Evolutionary conservation across 164 flowering plant species (phyloP).

Genomic region (Aristolochia fimbriata): DNA sequence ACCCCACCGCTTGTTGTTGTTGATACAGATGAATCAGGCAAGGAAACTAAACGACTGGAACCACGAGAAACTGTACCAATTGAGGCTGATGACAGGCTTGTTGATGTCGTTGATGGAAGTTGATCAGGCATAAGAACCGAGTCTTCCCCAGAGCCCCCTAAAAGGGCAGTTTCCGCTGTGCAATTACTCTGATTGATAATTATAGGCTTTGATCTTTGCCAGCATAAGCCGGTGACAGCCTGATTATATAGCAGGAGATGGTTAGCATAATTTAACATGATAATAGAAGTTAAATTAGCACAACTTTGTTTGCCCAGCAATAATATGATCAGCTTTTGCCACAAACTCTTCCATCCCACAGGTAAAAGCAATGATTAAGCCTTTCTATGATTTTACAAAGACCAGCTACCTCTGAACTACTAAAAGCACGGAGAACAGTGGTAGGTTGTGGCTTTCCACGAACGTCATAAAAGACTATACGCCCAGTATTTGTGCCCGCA

Average conservation of each 20-base stretch:
- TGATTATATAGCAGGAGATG: slow-evolving; percentile 21
- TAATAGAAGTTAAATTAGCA: neutral
- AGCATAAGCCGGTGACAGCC: slow-evolving; percentile 92
- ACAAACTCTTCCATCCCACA: neutral
- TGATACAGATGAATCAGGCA: slow-evolving; percentile 35
- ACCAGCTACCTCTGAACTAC: slow-evolving; percentile 65
- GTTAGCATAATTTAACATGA: slow-evolving; percentile 9
- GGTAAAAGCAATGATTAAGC: too few species aligned
- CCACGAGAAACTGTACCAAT: slow-evolving; percentile 37
- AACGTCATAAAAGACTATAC: slow-evolving; percentile 86
- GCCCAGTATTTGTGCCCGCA: slow-evolving; percentile 89
- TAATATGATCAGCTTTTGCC: neutral
- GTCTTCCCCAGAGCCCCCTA: slow-evolving; percentile 83
- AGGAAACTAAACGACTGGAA: slow-evolving; percentile 28
- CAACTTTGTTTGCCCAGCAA: neutral
- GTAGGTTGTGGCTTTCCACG: slow-evolving; percentile 94
- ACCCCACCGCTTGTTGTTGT: slow-evolving; percentile 30
- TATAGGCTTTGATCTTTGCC: slow-evolving; percentile 95
- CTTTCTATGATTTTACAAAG: neutral
- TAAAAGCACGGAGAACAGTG: slow-evolving; percentile 77
- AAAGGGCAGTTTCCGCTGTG: slow-evolving; percentile 69
- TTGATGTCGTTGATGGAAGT: slow-evolving; percentile 66
- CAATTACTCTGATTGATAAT: slow-evolving; percentile 66
- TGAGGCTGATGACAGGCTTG: slow-evolving; percentile 36
- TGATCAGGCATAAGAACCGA: slow-evolving; percentile 98